Evolutionary conservation across 2,329 filamentous ascomycete genomes (phyloP).

Genomic region (Nemania bipapillata): DNA sequence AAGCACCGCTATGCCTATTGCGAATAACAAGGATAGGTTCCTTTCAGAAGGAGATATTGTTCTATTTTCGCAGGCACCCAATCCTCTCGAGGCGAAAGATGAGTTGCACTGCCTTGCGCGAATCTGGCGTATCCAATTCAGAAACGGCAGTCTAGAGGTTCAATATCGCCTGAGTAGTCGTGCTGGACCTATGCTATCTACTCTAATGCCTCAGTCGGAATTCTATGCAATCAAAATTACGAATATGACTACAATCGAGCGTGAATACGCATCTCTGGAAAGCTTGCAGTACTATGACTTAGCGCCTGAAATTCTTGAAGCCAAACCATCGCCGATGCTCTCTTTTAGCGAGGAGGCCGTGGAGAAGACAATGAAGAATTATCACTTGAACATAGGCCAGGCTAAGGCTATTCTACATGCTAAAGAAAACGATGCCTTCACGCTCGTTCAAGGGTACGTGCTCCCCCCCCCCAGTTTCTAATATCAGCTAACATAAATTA

Average conservation of each 20-base stretch:
- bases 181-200: constrained; percentile 69
- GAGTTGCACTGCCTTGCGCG: constrained; percentile 86
- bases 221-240: constrained; percentile 85
- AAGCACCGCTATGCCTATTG: constrained; percentile 79
- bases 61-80: constrained; percentile 78
- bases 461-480: constrained; percentile 17
- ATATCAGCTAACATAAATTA: constrained; percentile 53
- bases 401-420: constrained; percentile 91
- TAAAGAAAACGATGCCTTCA: constrained; percentile 95
- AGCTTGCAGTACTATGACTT: constrained; percentile 95
- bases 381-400: constrained; percentile 87
- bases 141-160: constrained; percentile 83
- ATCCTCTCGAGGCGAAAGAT: constrained; percentile 72
- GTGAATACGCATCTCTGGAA: constrained; percentile 91
- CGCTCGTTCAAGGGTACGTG: constrained; percentile 84
- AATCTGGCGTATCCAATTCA: constrained; percentile 81
- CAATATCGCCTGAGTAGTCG: constrained; percentile 82
- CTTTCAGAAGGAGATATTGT: constrained; percentile 89
- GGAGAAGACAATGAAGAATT: constrained; percentile 75
- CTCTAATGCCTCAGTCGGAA: constrained; percentile 74
- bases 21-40: constrained; percentile 75
- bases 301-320: constrained; percentile 88
- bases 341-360: constrained; percentile 81
- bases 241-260: constrained; percentile 92
- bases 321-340: constrained; percentile 88